A percentile compares a stretch with the other conserved stretches of the same genome.
Evolutionary conservation across 2,329 filamentous ascomycete genomes (phyloP).

Genomic region (Colletotrichum echinochloae): DNA sequence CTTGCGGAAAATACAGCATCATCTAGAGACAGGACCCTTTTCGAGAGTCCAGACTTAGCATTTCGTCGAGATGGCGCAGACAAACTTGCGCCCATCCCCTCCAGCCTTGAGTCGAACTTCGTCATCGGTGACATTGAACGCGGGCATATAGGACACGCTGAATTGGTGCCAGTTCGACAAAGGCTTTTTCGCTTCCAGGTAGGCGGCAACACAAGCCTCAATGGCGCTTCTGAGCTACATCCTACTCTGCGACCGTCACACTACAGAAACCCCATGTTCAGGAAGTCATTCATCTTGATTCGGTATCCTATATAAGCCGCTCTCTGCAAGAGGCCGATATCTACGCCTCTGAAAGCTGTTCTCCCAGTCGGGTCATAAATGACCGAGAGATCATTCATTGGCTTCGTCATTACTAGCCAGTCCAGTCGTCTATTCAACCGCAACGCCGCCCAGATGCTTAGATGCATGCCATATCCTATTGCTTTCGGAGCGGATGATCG

Average conservation of each 20-base stretch:
- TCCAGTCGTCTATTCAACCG: slow-evolving; percentile 40
- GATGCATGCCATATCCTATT: slow-evolving; percentile 36
- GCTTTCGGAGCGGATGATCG: slow-evolving; percentile 26
- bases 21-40: neutral
- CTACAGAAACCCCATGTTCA: slow-evolving; percentile 24
- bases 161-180: neutral
- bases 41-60: neutral
- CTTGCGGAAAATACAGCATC: neutral
- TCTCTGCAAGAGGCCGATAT: slow-evolving; percentile 21
- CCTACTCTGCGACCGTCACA: neutral
- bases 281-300: slow-evolving; percentile 35
- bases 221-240: neutral
- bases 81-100: neutral
- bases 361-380: slow-evolving; percentile 19
- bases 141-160: no score
- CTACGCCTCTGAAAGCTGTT: slow-evolving; percentile 12
- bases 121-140: neutral
- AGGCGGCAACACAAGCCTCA: neutral
- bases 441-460: slow-evolving; percentile 41
- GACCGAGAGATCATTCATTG: slow-evolving; percentile 35
- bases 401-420: slow-evolving; percentile 38
- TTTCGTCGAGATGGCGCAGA: neutral
- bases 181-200: neutral
- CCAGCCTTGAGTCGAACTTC: neutral
- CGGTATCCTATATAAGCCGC: slow-evolving; percentile 24